Conservation (phyloP, 768 basidiomycete genomes). For the Lentinula sp. region DNA sequence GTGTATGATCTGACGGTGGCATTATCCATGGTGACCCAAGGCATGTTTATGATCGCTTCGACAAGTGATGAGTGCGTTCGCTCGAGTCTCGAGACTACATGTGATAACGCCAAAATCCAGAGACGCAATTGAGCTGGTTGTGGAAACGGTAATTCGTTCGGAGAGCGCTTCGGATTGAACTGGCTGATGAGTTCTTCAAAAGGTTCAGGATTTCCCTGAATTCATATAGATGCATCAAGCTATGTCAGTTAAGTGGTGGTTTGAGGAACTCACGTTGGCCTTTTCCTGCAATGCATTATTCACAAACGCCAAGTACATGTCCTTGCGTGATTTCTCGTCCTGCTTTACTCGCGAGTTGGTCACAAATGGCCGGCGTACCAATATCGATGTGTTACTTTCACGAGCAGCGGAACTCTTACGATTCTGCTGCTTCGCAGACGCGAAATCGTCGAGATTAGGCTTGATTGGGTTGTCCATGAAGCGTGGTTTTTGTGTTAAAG, state of each 20-base stretch:
- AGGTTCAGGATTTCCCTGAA: constrained; percentile 63
- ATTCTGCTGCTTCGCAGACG: constrained; percentile 10
- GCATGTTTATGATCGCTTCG: constrained; percentile 79
- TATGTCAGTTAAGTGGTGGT: constrained; percentile 1
- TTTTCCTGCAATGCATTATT: constrained; percentile 78
- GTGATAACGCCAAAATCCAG: constrained; percentile 84
- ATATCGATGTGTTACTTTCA: constrained; percentile 17
- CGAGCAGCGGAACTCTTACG: constrained; percentile 7
- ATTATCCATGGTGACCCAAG: constrained; percentile 90
- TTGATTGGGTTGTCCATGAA: constrained; percentile 37
- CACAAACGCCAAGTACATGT: constrained; percentile 82
- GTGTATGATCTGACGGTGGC: constrained; percentile 84
- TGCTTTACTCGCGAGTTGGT: constrained; percentile 76
- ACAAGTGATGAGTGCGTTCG: constrained; percentile 74
- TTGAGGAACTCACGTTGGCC: constrained; percentile 42
- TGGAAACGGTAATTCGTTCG: constrained; percentile 26
- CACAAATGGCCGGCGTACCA: constrained; percentile 54
- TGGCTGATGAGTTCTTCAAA: constrained; percentile 90
- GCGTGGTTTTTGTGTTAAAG: constrained; percentile 31
- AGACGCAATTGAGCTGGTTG: constrained; percentile 57
- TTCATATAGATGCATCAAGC: constrained; percentile 8
- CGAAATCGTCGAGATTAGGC: constrained; percentile 36
- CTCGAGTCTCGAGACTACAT: constrained; percentile 88
- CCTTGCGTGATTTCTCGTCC: constrained; percentile 70
- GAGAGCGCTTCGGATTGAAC: constrained; percentile 52